These are phyloP conservation scores for Sphaerosporella brunnea DNA, from an alignment of 495 filamentous ascomycete genomes.

Conservation along the genomic window DNA sequence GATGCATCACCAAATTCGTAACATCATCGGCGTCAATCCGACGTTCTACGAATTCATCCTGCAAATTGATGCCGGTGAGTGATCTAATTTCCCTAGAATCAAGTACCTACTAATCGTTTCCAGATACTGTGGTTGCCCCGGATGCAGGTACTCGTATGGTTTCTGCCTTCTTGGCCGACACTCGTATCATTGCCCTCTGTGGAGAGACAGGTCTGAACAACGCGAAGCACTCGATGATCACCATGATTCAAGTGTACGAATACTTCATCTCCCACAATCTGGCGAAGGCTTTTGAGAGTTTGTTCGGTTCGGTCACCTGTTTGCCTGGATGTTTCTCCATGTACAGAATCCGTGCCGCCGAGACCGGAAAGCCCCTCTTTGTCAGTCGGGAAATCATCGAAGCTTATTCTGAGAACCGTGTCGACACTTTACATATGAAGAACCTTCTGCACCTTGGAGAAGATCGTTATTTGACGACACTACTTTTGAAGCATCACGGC, in stretches of 20 bases:
- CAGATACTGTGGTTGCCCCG: slow-evolving; percentile 72
- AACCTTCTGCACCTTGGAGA: slow-evolving; percentile 88
- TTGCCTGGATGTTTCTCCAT: slow-evolving; percentile 98
- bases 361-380: slow-evolving; percentile 80
- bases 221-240: slow-evolving; percentile 88
- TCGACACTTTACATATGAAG: slow-evolving; percentile 97
- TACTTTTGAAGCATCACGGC: slow-evolving; percentile 97
- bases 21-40: slow-evolving; percentile 94
- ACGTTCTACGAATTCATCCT: slow-evolving; percentile 94
- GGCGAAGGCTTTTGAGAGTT: slow-evolving; percentile 83
- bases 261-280: slow-evolving; percentile 95
- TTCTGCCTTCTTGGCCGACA: slow-evolving; percentile 79
- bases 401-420: slow-evolving; percentile 71
- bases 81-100: not conserved
- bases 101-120: not conserved
- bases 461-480: slow-evolving; percentile 89
- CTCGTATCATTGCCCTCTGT: slow-evolving; percentile 92
- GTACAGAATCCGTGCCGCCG: slow-evolving; percentile 88
- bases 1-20: slow-evolving; percentile 98
- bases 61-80: slow-evolving; percentile 70
- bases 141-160: slow-evolving; percentile 87
- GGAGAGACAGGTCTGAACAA: slow-evolving; percentile 94
- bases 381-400: slow-evolving; percentile 70
- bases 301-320: slow-evolving; percentile 93
- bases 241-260: slow-evolving; percentile 99